These are phyloP conservation scores for Stephanodiscus triporus DNA, from an alignment of 108 stramenopile genomes.

Conservation along the genomic window DNA sequence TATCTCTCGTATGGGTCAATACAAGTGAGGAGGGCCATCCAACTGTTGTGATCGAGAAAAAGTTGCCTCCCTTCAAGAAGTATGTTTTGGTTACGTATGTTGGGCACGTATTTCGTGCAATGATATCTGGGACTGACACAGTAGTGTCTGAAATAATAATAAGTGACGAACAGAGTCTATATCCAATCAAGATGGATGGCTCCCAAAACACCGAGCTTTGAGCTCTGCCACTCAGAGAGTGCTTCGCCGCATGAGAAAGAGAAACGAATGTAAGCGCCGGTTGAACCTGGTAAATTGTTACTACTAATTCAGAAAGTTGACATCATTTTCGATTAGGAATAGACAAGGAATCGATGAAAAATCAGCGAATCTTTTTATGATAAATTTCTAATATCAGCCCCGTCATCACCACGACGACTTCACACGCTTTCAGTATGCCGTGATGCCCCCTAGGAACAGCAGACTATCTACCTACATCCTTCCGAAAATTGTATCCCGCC, in stretches of 20 bases:
- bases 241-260: background rate
- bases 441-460: too few relatives aligned
- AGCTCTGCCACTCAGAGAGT: constrained; percentile 7
- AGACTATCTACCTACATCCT: too few relatives aligned
- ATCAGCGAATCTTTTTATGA: too few relatives aligned
- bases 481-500: too few relatives aligned
- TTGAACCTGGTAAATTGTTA: too few relatives aligned
- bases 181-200: background rate
- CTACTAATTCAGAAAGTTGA: too few relatives aligned
- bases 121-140: constrained; percentile 8
- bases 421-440: too few relatives aligned
- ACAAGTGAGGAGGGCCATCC: background rate
- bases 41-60: background rate
- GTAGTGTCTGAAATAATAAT: constrained; percentile 18
- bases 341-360: too few relatives aligned
- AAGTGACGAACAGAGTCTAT: background rate
- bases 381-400: too few relatives aligned
- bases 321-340: too few relatives aligned
- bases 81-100: background rate
- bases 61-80: constrained; percentile 1
- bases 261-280: background rate
- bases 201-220: constrained; percentile 13
- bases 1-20: constrained; percentile 11
- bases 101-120: constrained; percentile 16
- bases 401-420: too few relatives aligned